Percentiles rank a stretch among this genome's conserved stretches.
Conservation (phyloP, 2,329 filamentous ascomycete genomes). For the Neofusicoccum sp. region DNA sequence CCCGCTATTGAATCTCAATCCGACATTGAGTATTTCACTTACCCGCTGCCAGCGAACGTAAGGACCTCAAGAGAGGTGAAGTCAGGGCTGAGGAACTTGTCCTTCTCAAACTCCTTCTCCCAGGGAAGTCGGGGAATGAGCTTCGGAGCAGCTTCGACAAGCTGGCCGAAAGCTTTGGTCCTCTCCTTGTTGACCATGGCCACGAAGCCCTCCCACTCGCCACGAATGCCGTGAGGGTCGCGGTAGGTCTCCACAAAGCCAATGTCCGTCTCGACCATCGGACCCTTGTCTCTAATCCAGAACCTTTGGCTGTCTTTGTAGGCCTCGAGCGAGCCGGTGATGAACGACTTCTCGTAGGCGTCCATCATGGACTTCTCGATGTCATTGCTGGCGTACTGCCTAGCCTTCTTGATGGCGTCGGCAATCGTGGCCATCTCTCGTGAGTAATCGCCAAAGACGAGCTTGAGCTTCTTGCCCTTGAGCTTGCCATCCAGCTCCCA, state of each 20-base stretch:
- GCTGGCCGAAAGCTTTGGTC: constrained; percentile 79
- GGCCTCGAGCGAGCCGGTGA: constrained; percentile 49
- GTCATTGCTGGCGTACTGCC: constrained; percentile 48
- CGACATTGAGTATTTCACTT: constrained; percentile 21
- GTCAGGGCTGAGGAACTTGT: constrained; percentile 91
- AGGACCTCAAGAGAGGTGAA: constrained; percentile 93
- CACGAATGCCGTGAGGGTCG: constrained; percentile 54
- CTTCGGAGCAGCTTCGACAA: constrained; percentile 75
- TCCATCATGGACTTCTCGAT: constrained; percentile 45
- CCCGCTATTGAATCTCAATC: neutral
- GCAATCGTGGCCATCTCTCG: constrained; percentile 49
- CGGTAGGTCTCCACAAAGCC: constrained; percentile 57
- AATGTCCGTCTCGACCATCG: constrained; percentile 53
- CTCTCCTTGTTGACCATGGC: constrained; percentile 82
- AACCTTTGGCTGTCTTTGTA: constrained; percentile 52
- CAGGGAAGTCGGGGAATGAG: constrained; percentile 91
- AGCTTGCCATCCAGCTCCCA: constrained; percentile 44
- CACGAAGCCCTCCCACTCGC: constrained; percentile 55
- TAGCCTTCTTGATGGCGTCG: constrained; percentile 46
- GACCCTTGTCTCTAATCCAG: constrained; percentile 55
- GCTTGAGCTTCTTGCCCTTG: constrained; percentile 45
- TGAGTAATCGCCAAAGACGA: constrained; percentile 48
- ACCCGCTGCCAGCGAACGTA: constrained; percentile 67
- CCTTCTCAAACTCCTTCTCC: constrained; percentile 87
- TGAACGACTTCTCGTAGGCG: constrained; percentile 51